phyloP scores from a whole-genome alignment of 1,284 basidiomycete species.

The Neolentinus lepideus region DNA sequence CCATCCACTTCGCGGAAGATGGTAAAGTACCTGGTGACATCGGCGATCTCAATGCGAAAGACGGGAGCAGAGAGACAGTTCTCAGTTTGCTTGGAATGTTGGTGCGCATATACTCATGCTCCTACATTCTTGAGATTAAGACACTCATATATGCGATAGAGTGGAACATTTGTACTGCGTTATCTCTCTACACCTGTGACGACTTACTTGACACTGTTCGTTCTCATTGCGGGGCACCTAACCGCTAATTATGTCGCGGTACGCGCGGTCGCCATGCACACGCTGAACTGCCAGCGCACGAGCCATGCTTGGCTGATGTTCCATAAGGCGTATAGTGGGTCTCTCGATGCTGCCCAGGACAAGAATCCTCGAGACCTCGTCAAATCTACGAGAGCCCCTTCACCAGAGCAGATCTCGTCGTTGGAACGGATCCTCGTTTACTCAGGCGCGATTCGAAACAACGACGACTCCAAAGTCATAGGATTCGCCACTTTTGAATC shows the following conservation, averaged over 20 bases:
- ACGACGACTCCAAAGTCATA: not conserved
- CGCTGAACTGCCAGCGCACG: conserved; percentile 53
- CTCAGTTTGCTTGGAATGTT: conserved; percentile 59
- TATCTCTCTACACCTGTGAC: conserved; percentile 37
- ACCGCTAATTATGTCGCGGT: conserved; percentile 55
- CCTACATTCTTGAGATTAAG: not conserved
- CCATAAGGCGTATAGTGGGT: conserved; percentile 10
- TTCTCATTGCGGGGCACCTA: conserved; percentile 47
- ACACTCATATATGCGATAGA: conserved; percentile 24
- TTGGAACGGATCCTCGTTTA: not conserved
- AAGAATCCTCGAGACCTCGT: not conserved
- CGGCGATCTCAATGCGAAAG: conserved; percentile 65
- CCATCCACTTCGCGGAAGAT: conserved; percentile 55
- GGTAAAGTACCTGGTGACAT: conserved; percentile 41
- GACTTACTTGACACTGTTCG: conserved; percentile 44
- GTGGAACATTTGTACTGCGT: conserved; percentile 51
- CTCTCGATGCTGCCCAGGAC: not conserved
- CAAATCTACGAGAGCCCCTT: not conserved
- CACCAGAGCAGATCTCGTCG: not conserved
- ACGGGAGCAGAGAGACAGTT: conserved; percentile 64
- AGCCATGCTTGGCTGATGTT: conserved; percentile 44
- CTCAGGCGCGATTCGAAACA: not conserved
- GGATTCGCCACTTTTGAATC: too few relatives aligned
- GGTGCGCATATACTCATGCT: conserved; percentile 29
- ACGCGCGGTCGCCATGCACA: conserved; percentile 43